phyloP scores from a whole-genome alignment of 306 rosid species.

The Ziziphus jujuba region DNA sequence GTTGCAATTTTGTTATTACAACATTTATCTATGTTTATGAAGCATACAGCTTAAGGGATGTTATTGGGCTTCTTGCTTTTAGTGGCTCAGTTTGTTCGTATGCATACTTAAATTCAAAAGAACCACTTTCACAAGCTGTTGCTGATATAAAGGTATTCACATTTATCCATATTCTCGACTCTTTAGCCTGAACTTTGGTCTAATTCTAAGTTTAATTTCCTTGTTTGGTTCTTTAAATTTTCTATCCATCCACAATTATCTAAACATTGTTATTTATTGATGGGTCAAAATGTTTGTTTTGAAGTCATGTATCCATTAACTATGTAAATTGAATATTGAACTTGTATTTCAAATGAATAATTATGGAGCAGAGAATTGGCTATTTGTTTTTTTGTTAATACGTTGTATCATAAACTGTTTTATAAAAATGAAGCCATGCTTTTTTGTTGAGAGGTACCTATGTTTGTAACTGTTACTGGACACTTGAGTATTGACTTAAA shows the following conservation, averaged over 20 bases:
- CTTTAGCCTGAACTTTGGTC: neutral
- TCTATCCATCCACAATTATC: slow-evolving; percentile 8
- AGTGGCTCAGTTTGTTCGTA: slow-evolving; percentile 79
- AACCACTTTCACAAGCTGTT: slow-evolving; percentile 73
- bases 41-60: slow-evolving; percentile 72
- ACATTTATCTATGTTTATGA: slow-evolving; percentile 35
- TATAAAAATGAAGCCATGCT: neutral
- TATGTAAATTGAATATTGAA: neutral
- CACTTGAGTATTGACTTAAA: too few relatives aligned
- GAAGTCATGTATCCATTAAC: neutral
- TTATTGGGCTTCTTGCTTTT: slow-evolving; percentile 61
- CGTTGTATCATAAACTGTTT: too few relatives aligned
- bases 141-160: slow-evolving; percentile 68
- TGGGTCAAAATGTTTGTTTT: slow-evolving; percentile 7
- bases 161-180: slow-evolving; percentile 11
- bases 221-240: slow-evolving; percentile 7
- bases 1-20: neutral
- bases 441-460: too few relatives aligned
- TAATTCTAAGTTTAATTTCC: too few relatives aligned
- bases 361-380: neutral
- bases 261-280: slow-evolving; percentile 12
- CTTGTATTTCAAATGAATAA: neutral
- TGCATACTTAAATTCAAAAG: slow-evolving; percentile 75
- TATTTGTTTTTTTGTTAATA: neutral
- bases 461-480: too few relatives aligned